These are phyloP conservation scores for Geosiphon pyriformis DNA, from an alignment of 192 early-diverging fungal genomes.

Conservation along the genomic window DNA sequence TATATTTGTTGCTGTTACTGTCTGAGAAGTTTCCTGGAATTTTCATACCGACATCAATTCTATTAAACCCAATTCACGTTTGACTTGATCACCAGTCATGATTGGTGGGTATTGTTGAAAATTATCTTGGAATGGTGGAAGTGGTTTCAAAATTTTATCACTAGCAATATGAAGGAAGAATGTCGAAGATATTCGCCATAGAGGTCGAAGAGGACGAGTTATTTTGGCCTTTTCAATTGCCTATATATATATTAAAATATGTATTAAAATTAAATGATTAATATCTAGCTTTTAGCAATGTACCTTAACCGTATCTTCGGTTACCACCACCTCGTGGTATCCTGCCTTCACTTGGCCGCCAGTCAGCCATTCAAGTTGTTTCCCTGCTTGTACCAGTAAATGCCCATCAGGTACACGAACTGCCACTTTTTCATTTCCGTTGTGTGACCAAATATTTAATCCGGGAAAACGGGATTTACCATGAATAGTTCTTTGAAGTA, in stretches of 20 bases:
- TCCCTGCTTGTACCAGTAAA: constrained; percentile 44
- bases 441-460: constrained; percentile 64
- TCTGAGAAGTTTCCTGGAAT: not conserved
- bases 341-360: constrained; percentile 60
- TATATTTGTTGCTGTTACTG: no score
- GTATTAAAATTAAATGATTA: not conserved
- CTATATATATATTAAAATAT: not conserved
- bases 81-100: constrained; percentile 57
- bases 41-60: constrained; percentile 42
- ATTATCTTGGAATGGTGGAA: constrained; percentile 42
- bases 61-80: constrained; percentile 57
- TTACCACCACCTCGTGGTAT: constrained; percentile 68
- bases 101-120: constrained; percentile 53
- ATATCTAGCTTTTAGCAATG: not conserved
- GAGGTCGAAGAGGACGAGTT: constrained; percentile 36
- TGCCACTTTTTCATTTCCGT: constrained; percentile 48
- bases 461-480: constrained; percentile 71
- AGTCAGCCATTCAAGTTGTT: constrained; percentile 65
- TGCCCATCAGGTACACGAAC: constrained; percentile 64
- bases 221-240: constrained; percentile 14
- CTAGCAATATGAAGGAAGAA: constrained; percentile 68
- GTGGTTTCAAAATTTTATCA: constrained; percentile 53
- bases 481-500: constrained; percentile 51
- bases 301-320: constrained; percentile 43
- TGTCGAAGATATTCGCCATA: constrained; percentile 70